Evolutionary conservation across 208 protist species (phyloP), one percentile per base, ranked within the genome.

Genomic region (Trypanosoma scelopori): DNA sequence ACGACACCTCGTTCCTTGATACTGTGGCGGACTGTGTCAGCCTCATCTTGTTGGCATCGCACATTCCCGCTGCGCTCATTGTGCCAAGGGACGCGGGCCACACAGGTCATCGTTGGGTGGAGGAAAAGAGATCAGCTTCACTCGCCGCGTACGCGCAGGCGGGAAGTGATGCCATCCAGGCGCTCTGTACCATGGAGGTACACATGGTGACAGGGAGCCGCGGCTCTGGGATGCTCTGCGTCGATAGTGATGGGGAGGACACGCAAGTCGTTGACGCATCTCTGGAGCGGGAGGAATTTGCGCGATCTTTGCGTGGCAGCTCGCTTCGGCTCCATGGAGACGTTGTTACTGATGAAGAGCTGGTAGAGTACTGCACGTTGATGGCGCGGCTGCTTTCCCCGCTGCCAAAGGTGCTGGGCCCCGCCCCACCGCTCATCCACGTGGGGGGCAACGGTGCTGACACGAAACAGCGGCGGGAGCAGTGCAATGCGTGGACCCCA

Each of bases 291-390:
- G 60, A 56, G 16, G 60, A 65, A 49, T n/a, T 56, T 9, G 5
- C 32, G 28, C 60, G 49, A 48, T 37, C 49, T 22, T 39, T 39
- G 43, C 48, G 48, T 11, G 13, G 48, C 39, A 56, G 11, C 13
- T 57, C 49, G 60, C 32, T 11, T 25, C 55, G 35, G 9, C 22
- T 46, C 3, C 22, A 46, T 23, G 41, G 39, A 23, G 69, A 67
- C 22, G 51, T 64, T 6, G 53, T 45, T 16, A 63, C 70, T 0
- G 89, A 94, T 53, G 85, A 92, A 58, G 58, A 70, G 48, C 75
- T 91, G 28, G 68, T 89, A 3, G 84, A 95, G 65, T 86, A 81
- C 61, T 85, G 82, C 30, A 78, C 63, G 32, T 45, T 91, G 11
- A 66, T 90, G 23, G 75, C 76, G 3, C 82, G 84, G 63, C 48